Percentiles rank a stretch among this genome's conserved stretches.
Evolutionary conservation across 345 rosid species (phyloP).

Genomic region (Geranium brycei): DNA sequence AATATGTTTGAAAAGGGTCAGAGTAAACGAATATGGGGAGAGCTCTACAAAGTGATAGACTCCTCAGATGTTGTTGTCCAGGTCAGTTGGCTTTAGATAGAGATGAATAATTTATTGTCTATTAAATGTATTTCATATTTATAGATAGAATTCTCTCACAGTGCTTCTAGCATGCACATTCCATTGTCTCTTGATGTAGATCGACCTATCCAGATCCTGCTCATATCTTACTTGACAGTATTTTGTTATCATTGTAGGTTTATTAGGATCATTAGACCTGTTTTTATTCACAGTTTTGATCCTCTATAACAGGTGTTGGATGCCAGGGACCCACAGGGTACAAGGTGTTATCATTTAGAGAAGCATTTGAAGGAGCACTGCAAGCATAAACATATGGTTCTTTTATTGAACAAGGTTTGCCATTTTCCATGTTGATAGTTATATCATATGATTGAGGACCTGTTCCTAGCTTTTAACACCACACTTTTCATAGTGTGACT

Average conservation of each 20-base stretch:
- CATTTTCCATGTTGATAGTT: background rate
- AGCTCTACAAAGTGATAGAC: constrained; percentile 92
- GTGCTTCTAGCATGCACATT: background rate
- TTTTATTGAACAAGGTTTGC: constrained; percentile 76
- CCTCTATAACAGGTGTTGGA: constrained; percentile 61
- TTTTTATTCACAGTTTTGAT: background rate
- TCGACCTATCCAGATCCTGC: too few species aligned
- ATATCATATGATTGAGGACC: background rate
- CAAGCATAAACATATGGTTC: constrained; percentile 79
- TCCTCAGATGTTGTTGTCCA: constrained; percentile 93
- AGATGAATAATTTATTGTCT: background rate
- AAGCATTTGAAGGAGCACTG: constrained; percentile 84
- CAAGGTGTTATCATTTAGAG: constrained; percentile 84
- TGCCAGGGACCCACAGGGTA: constrained; percentile 93
- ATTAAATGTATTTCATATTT: too few species aligned
- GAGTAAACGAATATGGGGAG: constrained; percentile 98
- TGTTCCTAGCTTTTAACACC: background rate
- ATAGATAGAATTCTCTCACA: too few species aligned
- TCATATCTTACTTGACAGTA: too few species aligned
- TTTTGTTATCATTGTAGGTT: background rate
- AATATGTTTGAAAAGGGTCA: constrained; percentile 98
- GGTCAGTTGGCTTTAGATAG: constrained; percentile 25
- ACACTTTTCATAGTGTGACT: constrained; percentile 55
- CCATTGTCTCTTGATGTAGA: background rate
- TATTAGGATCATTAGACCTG: background rate